Evolutionary conservation across 371 early-diverging fungal genomes (phyloP).

Genomic region (Saksenaea oblongispora): DNA sequence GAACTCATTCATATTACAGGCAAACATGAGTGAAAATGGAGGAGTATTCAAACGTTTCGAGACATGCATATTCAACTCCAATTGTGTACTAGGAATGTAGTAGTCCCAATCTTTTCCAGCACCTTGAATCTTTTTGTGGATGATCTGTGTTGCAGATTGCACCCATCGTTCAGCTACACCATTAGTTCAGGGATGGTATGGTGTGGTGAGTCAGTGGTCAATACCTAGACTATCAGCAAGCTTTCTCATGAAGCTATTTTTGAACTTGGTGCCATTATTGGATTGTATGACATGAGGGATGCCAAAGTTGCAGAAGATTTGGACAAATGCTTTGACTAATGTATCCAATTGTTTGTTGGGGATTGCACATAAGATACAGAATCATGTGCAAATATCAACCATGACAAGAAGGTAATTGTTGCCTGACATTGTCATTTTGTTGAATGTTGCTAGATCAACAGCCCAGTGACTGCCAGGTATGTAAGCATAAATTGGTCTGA

Average conservation of each 20-base stretch:
- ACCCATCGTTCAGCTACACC: conserved; percentile 13
- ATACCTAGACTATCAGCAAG: background rate
- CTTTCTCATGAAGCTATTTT: conserved; percentile 9
- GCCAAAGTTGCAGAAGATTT: background rate
- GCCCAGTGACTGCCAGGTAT: conserved; percentile 18
- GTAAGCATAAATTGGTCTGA: conserved; percentile 11
- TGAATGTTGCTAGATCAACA: conserved; percentile 12
- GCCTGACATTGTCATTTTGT: conserved; percentile 1
- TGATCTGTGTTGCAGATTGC: background rate
- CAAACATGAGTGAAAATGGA: too few species aligned
- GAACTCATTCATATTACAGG: too few species aligned
- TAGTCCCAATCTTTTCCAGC: background rate
- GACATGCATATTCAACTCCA: background rate
- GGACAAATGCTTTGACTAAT: conserved; percentile 12
- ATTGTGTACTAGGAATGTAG: too few species aligned
- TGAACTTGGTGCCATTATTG: conserved; percentile 37
- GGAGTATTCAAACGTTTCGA: too few species aligned
- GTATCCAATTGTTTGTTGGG: conserved; percentile 19
- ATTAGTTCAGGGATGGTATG: conserved; percentile 8
- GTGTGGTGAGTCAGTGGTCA: background rate
- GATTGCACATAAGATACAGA: conserved; percentile 21
- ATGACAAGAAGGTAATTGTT: conserved; percentile 21
- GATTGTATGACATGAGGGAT: conserved; percentile 15
- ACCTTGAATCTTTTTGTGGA: too few species aligned
- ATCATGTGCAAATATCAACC: conserved; percentile 27